Conservation (phyloP, 2,329 filamentous ascomycete species). For the Monosporascus ibericus region DNA sequence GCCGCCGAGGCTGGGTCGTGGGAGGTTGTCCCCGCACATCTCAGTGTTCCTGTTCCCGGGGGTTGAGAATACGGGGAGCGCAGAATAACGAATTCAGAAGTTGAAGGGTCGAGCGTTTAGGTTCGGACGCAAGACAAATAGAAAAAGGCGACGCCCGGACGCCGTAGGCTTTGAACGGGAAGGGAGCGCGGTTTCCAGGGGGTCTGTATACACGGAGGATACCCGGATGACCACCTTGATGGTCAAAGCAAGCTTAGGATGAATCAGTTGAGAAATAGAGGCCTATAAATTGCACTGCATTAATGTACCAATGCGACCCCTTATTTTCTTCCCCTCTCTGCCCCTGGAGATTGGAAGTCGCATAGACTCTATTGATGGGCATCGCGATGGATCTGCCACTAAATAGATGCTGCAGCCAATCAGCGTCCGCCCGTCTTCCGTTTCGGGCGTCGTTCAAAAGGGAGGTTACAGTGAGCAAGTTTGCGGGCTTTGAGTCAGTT, state of each 20-base stretch:
- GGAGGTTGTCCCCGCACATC: not conserved
- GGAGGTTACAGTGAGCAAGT: not conserved
- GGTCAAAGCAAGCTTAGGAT: not conserved
- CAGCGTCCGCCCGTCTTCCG: not conserved
- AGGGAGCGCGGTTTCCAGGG: not conserved
- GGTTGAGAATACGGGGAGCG: too few species aligned
- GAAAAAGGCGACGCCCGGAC: not conserved
- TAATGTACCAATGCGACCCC: too few species aligned
- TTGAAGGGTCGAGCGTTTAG: not conserved
- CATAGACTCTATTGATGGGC: too few species aligned
- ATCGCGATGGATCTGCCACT: not conserved
- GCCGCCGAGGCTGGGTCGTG: not conserved
- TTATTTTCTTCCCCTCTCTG: too few species aligned
- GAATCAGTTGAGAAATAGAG: too few species aligned
- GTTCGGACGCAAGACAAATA: not conserved
- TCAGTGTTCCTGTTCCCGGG: too few species aligned
- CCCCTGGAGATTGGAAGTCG: too few species aligned
- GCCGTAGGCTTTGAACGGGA: not conserved
- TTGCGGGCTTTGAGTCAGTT: conserved; percentile 1
- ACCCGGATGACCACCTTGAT: not conserved
- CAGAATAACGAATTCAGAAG: too few species aligned
- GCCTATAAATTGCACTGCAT: too few species aligned
- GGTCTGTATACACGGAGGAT: not conserved
- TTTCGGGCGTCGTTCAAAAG: not conserved
- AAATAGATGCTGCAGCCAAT: not conserved